These are phyloP conservation scores for Xerocomellus chrysenteron DNA, from an alignment of 768 basidiomycete genomes.

Conservation along the genomic window DNA sequence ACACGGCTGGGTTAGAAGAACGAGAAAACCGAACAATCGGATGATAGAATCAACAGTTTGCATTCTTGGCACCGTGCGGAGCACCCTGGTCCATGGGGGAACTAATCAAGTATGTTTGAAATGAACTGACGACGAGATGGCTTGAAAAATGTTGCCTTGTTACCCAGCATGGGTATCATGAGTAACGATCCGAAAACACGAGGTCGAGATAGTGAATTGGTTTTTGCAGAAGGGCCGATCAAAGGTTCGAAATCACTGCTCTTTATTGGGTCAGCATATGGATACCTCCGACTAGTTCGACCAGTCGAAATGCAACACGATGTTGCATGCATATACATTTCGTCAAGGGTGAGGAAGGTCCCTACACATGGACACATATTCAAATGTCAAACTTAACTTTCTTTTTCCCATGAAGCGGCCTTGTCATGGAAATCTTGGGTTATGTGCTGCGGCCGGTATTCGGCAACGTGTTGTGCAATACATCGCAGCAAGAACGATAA, in stretches of 20 bases:
- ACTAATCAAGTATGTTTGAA: background rate
- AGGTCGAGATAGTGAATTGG: constrained; percentile 13
- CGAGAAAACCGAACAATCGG: background rate
- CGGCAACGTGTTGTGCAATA: background rate
- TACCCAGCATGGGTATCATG: background rate
- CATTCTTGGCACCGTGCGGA: background rate
- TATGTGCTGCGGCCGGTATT: background rate
- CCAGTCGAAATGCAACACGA: background rate
- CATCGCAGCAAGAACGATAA: background rate
- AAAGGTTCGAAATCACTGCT: background rate
- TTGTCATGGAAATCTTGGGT: background rate
- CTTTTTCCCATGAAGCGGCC: background rate
- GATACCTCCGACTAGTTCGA: background rate
- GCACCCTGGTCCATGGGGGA: background rate
- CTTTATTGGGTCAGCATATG: background rate
- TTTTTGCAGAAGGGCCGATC: constrained; percentile 2
- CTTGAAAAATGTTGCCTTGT: background rate
- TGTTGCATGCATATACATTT: background rate
- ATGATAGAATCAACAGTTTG: constrained; percentile 1
- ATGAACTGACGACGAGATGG: background rate
- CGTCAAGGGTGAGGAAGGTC: background rate
- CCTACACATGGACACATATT: background rate
- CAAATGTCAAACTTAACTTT: constrained; percentile 3
- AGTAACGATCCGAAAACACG: constrained; percentile 6
- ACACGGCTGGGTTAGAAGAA: background rate